Evolutionary conservation across 805 yeast species (phyloP).

Genomic region (Blastobotrys mokoenaii): DNA sequence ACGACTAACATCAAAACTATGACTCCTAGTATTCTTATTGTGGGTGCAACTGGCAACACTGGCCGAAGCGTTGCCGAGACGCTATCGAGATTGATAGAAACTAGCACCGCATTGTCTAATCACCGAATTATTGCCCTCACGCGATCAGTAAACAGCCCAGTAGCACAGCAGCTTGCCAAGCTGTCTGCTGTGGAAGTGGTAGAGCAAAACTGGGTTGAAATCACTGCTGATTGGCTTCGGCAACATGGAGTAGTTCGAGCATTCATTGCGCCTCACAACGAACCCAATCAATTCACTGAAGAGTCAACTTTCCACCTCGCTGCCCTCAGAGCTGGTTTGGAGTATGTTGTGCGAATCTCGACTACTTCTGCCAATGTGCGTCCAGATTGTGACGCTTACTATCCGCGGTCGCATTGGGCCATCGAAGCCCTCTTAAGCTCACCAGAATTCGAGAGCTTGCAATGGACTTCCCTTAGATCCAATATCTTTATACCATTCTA

Average conservation of each 20-base stretch:
- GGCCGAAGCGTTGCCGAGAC: neutral
- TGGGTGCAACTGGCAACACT: conserved; percentile 1
- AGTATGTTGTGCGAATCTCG: neutral
- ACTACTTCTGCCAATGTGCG: neutral
- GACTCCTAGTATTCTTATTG: neutral
- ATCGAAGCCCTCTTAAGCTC: neutral
- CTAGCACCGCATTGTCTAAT: neutral
- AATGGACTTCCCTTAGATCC: conserved; percentile 1
- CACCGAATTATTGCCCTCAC: neutral
- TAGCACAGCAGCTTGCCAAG: neutral
- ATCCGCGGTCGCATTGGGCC: conserved; percentile 1
- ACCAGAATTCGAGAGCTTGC: neutral
- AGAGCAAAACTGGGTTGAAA: conserved; percentile 1
- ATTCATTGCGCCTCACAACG: neutral
- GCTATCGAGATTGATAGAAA: neutral
- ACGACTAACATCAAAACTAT: too few relatives aligned
- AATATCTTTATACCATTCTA: neutral
- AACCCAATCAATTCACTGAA: neutral
- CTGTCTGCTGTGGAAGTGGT: neutral
- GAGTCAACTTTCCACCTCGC: neutral
- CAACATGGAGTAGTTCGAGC: neutral
- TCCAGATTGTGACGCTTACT: neutral
- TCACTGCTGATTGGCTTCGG: neutral
- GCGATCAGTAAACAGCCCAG: neutral
- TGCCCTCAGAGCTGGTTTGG: neutral